Conservation (phyloP, 2,329 filamentous ascomycete genomes). For the Colletotrichum musicola region DNA sequence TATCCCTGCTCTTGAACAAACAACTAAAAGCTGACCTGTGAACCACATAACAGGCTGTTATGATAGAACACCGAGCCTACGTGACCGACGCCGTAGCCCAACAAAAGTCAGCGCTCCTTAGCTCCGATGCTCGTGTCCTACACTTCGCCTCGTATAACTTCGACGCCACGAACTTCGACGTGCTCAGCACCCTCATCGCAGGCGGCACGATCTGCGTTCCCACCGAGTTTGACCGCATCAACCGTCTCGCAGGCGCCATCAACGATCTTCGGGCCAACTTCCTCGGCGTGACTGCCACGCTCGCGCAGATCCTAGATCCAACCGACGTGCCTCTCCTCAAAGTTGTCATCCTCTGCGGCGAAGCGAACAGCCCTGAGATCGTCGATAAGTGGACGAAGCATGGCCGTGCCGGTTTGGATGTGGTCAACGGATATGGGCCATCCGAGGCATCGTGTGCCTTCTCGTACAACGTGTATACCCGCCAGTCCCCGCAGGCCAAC, state of each 20-base stretch:
- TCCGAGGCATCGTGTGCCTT: slow-evolving; percentile 63
- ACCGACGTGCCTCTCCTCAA: slow-evolving; percentile 51
- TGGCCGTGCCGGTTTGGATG: slow-evolving; percentile 19
- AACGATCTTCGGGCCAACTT: slow-evolving; percentile 62
- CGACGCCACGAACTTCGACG: slow-evolving; percentile 64
- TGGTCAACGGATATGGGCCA: slow-evolving; percentile 65
- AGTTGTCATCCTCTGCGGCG: slow-evolving; percentile 55
- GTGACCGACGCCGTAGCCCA: slow-evolving; percentile 41
- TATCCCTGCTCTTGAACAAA: too few relatives aligned
- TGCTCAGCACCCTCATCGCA: slow-evolving; percentile 63
- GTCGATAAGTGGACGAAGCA: slow-evolving; percentile 53
- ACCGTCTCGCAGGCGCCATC: slow-evolving; percentile 63
- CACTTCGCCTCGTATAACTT: slow-evolving; percentile 68
- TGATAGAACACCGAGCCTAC: slow-evolving; percentile 45
- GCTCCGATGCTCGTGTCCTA: slow-evolving; percentile 58
- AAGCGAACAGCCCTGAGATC: slow-evolving; percentile 62
- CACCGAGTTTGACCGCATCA: slow-evolving; percentile 60
- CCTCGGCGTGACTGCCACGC: slow-evolving; percentile 68
- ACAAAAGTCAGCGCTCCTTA: not conserved
- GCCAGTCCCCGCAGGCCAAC: slow-evolving; percentile 54
- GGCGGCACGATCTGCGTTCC: slow-evolving; percentile 73
- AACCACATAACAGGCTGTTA: slow-evolving; percentile 47
- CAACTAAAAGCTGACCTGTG: not conserved
- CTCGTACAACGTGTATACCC: slow-evolving; percentile 47
- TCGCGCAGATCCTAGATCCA: slow-evolving; percentile 60